Base-by-base conservation (phyloP, 495 filamentous ascomycete genomes). In the Annulohypoxylon stygium region DNA sequence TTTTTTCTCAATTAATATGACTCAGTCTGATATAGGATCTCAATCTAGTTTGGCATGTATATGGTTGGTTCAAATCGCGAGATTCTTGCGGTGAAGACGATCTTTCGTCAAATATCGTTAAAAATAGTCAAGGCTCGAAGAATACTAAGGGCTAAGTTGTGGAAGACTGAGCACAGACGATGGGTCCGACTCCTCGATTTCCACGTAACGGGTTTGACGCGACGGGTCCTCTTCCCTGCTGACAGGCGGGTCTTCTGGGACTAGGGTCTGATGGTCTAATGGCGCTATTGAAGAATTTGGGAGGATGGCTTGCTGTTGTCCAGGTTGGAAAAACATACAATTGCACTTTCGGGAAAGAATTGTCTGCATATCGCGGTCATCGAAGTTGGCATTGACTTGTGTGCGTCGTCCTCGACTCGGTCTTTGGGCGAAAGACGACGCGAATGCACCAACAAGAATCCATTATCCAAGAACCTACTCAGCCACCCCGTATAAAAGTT, bases 11-110 rank as follows among this genome's bases (percentile, higher is more conserved):
- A n/a, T 61, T 43, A 20, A 25, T 18, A 48, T 64, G 51, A 71
- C 47, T 66, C 59, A 61, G 26, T 65, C 37, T 36, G 48, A 37
- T 47, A 64, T 34, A 47, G 47, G 43, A 55, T 50, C 23, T 45
- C 20, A 53, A 58, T 48, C 60, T 72, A 72, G 54, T 47, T 69
- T 50, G 45, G 61, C 65, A 66, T 70, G 57, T 47, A n/a, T 69
- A 70, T 67, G 69, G 65, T 67, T 60, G 65, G 65, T 60, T 70
- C 53, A 73, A 33, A 33, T 65, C 62, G 67, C 63, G 61, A 66
- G 63, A 63, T 65, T 75, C 64, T 77, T 78, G 77, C 77, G 77
- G 77, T 78, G 77, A 78, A 69, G 75, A 47, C 60, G 65, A 69
- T 71, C 65, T 75, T 51, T 74, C 57, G 77, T 70, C 67, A 68